A percentile compares a stretch with the other conserved stretches of the same genome.
phyloP scores from a whole-genome alignment of 192 early-diverging fungal genomes.

The Phlyctochytrium planicorne region DNA sequence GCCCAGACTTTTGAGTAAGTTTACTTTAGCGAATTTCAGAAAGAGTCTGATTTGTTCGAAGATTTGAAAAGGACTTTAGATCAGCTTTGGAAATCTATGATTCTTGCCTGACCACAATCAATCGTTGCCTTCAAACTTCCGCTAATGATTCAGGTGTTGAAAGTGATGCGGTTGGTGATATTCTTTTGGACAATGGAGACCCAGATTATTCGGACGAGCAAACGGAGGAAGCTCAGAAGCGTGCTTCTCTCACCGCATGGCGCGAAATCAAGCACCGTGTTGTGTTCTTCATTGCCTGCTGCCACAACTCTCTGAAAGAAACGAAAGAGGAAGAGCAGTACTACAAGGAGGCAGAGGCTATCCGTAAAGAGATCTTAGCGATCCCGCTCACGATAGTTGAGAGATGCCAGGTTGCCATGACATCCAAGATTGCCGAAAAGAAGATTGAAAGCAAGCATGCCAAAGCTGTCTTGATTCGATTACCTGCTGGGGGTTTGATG shows the following conservation, averaged over 20 bases:
- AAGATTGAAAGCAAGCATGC: conserved; percentile 10
- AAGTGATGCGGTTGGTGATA: background rate
- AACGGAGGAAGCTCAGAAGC: background rate
- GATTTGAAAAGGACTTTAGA: conserved; percentile 23
- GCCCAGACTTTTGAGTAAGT: conserved; percentile 27
- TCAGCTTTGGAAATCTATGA: conserved; percentile 16
- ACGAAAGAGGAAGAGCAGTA: conserved; percentile 43
- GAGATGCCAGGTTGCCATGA: background rate
- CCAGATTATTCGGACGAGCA: background rate
- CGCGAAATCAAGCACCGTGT: conserved; percentile 55
- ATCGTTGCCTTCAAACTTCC: background rate
- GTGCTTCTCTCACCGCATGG: conserved; percentile 18
- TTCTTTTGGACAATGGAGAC: background rate
- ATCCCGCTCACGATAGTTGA: conserved; percentile 11
- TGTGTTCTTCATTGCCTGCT: conserved; percentile 59
- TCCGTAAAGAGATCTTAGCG: conserved; percentile 27
- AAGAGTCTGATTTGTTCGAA: background rate
- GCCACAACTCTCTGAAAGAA: conserved; percentile 48
- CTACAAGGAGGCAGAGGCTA: conserved; percentile 32
- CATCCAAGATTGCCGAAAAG: background rate
- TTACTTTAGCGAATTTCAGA: background rate
- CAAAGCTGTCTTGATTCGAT: no score
- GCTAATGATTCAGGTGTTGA: no score
- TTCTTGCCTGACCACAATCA: conserved; percentile 9
- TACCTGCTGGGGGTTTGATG: background rate